Evolutionary conservation across 352 stramenopile genomes (phyloP), one percentile per base, ranked within the genome.

Genomic region (Pythium grandisporangium): DNA sequence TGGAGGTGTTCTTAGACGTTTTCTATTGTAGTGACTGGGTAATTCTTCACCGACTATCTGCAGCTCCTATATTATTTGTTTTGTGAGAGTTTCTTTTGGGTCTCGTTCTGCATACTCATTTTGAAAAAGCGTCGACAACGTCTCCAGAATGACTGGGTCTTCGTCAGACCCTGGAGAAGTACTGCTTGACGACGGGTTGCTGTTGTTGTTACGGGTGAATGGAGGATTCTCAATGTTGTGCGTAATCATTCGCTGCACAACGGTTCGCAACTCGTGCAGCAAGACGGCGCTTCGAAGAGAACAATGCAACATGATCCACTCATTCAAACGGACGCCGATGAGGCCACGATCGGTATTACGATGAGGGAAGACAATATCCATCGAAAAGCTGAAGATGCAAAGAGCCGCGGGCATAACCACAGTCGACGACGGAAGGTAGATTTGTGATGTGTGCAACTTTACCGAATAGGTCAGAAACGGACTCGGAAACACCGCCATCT

Each of bases 371-470:
- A 90, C 45, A 13, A 68, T 41, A 45, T 91, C 75, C 10, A 90
- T 51, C 12, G 54, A 49, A 45, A 73, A 66, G 38, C 75, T 80
- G 51, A 93, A 93, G 14, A 93, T 36, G 24, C 71, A 80, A 22
- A 91, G 45, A 4, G 72, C 60, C 23, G 61, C 57, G 1, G 70
- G 75, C 6, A 80, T 48, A 22, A 93, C 77, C 41, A 86, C 52
- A 20, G 64, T 84, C 10, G 60, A 84, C 8, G 70, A 53, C 8
- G 78, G 78, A 6, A 93, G 37, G 58, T 86, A 92, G 27, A 93
- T 69, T 32, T 85, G 67, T 19, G 78, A 93, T 25, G 81, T 93
- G 45, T 90, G 68, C 11, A 93, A 60, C 57, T 92, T 92, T 17
- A 89, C 56, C 8, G 75, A 49, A 45, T 82, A 93, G 30, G 77